Conservation (phyloP, 208 protist species). For the Acanthamoeba quina region DNA sequence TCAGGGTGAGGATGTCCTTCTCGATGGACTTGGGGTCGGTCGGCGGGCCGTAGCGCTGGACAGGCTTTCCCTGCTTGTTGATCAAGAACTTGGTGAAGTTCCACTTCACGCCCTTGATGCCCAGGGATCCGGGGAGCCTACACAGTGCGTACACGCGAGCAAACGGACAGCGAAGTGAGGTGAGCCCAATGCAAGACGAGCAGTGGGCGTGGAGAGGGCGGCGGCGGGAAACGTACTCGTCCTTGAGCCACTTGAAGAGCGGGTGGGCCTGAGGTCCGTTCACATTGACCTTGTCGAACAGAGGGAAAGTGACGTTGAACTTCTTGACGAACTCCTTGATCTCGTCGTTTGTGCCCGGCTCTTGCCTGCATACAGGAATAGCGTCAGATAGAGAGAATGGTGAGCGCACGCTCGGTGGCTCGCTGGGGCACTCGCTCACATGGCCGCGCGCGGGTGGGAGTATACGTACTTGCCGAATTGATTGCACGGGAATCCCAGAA, state of each 20-base stretch:
- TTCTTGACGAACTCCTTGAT: constrained; percentile 69
- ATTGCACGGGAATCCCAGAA: constrained; percentile 59
- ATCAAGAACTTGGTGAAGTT: constrained; percentile 76
- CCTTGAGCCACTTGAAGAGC: constrained; percentile 72
- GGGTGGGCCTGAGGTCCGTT: constrained; percentile 66
- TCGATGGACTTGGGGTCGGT: constrained; percentile 68
- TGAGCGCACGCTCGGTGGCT: background rate
- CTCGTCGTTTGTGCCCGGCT: constrained; percentile 72
- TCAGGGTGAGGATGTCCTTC: constrained; percentile 38
- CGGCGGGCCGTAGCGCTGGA: constrained; percentile 46
- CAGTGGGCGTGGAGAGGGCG: too few relatives aligned
- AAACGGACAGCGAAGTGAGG: background rate
- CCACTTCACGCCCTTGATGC: constrained; percentile 73
- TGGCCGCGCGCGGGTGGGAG: background rate
- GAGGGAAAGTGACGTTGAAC: constrained; percentile 52
- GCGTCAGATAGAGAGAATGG: background rate
- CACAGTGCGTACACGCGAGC: background rate
- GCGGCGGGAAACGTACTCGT: background rate
- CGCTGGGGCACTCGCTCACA: background rate
- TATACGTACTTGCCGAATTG: constrained; percentile 58
- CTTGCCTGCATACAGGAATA: constrained; percentile 14
- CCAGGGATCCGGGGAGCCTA: constrained; percentile 42
- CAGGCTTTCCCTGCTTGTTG: constrained; percentile 41
- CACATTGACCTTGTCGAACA: constrained; percentile 72
- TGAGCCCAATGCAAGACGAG: too few relatives aligned